Base-by-base conservation (phyloP, 306 rosid genomes). In the Lathyrus oleraceus region DNA sequence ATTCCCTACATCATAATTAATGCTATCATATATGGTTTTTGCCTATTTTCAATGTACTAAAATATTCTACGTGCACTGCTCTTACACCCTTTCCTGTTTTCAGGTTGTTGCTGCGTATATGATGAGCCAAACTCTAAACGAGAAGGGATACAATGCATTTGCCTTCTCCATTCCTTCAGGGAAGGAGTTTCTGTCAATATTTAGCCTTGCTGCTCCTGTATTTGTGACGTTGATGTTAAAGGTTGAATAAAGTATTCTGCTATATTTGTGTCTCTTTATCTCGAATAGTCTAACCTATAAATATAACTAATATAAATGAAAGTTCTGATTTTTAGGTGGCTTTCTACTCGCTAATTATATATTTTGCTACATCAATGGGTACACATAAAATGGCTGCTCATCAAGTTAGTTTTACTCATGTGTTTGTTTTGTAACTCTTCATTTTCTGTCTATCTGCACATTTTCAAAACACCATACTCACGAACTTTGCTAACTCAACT, bases 51-150 rank as follows among this genome's bases (percentile, higher is more conserved):
- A 35, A 51, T 67, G 61, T 32, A 20, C 49, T 35, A 35, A 65
- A 43, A 16, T n/a, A 43, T 10, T 45, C 58, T 8, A 9, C 15
- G 5, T 36, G 28, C 62, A 36, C 51, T 67, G 61, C 73, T 35
- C 38, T 67, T 17, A 30, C 32, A 9, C 72, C 72, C 13, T 30
- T 32, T 49, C 49, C 40, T 66, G 27, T 27, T 35, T 35, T 15
- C 47, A 90, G 96, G 78, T 90, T 77, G 83, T 87, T 67, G 91
- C 96, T 27, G 89, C 86, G 10, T 87, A 70, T 74, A 84, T 84
- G 94, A 87, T 87, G 94, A 76, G 84, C 81, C 82, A 68, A 69
- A 25, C 78, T 27, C 86, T 90, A 52, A 87, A 87, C 61, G 60
- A 75, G 69, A 86, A 87, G 73, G 96, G 95, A 73, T 87, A 81